phyloP scores from a whole-genome alignment of 805 yeast species.

The Clavispora carvajalis region DNA sequence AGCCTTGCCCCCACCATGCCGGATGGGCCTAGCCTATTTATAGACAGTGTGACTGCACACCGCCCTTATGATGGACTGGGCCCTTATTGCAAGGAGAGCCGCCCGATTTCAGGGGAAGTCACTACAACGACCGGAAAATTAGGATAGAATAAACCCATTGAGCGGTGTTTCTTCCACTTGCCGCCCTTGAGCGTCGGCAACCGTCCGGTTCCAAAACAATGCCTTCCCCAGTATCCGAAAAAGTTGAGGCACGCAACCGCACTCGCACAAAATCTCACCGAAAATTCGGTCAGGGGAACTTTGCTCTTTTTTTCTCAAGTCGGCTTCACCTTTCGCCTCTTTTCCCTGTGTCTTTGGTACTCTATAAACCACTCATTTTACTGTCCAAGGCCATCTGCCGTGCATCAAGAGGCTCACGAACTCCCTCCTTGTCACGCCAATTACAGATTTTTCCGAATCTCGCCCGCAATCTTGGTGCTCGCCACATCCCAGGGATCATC shows the following conservation, averaged over 20 bases:
- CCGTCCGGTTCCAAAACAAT: too few relatives aligned
- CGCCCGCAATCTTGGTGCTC: background rate
- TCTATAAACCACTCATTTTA: background rate
- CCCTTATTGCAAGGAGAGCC: too few relatives aligned
- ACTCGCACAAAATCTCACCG: slow-evolving; percentile 1
- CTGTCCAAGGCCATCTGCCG: background rate
- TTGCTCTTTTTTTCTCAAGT: slow-evolving; percentile 1
- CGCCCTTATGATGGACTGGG: too few relatives aligned
- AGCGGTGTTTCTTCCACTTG: too few relatives aligned
- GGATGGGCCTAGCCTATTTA: too few relatives aligned
- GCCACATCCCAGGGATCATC: background rate
- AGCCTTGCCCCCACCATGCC: too few relatives aligned
- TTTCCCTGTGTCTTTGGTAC: background rate
- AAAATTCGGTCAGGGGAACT: slow-evolving; percentile 2
- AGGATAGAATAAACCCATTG: background rate
- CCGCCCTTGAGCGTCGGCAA: too few relatives aligned
- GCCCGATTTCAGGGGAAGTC: too few relatives aligned
- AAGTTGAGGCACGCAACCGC: slow-evolving; percentile 1
- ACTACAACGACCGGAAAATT: too few relatives aligned
- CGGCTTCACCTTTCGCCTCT: background rate
- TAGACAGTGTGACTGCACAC: too few relatives aligned
- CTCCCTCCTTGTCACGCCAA: too few relatives aligned
- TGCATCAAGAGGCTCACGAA: background rate
- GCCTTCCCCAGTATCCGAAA: background rate
- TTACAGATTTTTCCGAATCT: too few relatives aligned